phyloP scores from a whole-genome alignment of 1,139 yeast species.

The Geotrichum restrictum region DNA sequence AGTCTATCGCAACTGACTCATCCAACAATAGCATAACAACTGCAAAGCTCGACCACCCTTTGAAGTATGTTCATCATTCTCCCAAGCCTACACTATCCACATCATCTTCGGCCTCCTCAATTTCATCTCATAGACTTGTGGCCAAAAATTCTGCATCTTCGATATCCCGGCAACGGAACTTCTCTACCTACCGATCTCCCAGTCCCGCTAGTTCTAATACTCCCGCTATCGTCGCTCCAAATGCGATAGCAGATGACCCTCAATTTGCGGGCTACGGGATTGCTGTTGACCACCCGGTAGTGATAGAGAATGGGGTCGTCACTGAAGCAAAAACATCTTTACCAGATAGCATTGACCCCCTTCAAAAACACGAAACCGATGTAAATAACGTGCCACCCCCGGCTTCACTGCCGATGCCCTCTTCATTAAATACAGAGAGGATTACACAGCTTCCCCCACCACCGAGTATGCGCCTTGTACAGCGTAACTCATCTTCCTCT shows the following conservation, averaged over 20 bases:
- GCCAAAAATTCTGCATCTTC: conserved; percentile 11
- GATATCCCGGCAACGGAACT: conserved; percentile 7
- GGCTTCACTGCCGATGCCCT: not conserved
- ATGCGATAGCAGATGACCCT: not conserved
- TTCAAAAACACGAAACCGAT: not conserved
- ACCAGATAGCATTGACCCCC: conserved; percentile 5
- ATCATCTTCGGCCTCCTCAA: conserved; percentile 10
- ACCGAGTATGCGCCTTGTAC: not conserved
- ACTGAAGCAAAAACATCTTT: not conserved
- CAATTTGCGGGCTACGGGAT: conserved; percentile 7
- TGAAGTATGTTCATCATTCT: conserved; percentile 8
- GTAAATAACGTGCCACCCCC: not conserved
- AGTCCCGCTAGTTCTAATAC: not conserved
- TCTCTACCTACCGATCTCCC: conserved; percentile 11
- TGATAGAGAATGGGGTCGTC: conserved; percentile 7
- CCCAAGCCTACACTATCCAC: conserved; percentile 3
- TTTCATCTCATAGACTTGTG: conserved; percentile 13
- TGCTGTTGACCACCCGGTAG: conserved; percentile 15
- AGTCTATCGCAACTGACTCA: conserved; percentile 1
- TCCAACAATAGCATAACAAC: conserved; percentile 16
- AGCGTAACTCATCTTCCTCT: conserved; percentile 7
- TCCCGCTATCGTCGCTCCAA: not conserved
- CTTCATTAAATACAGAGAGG: not conserved
- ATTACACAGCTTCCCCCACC: not conserved
- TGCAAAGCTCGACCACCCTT: conserved; percentile 1